Evolutionary conservation across 2,329 filamentous ascomycete species (phyloP).

Genomic region (Ploettnerulaceae sp.): DNA sequence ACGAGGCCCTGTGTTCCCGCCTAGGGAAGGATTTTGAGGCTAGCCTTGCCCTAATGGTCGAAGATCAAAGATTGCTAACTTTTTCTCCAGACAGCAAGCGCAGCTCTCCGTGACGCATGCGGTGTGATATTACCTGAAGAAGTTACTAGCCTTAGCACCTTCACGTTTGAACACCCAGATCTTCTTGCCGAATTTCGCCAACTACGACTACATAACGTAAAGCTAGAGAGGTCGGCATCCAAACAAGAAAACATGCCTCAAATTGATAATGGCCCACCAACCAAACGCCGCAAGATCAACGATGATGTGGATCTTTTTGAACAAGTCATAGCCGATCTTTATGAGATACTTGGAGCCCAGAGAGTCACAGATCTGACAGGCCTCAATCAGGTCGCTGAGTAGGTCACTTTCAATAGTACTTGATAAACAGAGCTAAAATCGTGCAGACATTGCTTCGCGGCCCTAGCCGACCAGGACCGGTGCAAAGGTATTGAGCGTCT

Average conservation of each 20-base stretch:
- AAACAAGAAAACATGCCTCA: not conserved
- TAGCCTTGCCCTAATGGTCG: not conserved
- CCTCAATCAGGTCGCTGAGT: constrained; percentile 45
- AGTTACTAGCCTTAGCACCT: not conserved
- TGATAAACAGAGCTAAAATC: constrained; percentile 1
- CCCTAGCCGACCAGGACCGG: constrained; percentile 45
- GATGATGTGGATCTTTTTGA: constrained; percentile 30
- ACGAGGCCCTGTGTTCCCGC: constrained; percentile 5
- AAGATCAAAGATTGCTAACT: constrained; percentile 9
- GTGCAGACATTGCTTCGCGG: constrained; percentile 40
- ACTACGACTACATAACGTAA: constrained; percentile 19
- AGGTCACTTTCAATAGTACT: constrained; percentile 31
- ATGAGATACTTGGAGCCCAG: constrained; percentile 35
- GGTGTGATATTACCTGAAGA: constrained; percentile 1
- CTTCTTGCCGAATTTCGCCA: constrained; percentile 25
- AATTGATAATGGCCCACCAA: constrained; percentile 17
- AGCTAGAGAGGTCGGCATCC: not conserved
- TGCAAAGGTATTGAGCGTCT: constrained; percentile 51
- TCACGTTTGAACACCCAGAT: constrained; percentile 22
- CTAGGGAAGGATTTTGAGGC: constrained; percentile 30
- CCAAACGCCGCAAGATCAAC: constrained; percentile 34
- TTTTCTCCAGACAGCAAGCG: constrained; percentile 19
- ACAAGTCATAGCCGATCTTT: constrained; percentile 34
- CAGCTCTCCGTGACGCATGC: constrained; percentile 23
- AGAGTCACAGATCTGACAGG: constrained; percentile 35